These are phyloP conservation scores for Pichia sp. DNA, from an alignment of 1,139 yeast species.

Conservation along the genomic window DNA sequence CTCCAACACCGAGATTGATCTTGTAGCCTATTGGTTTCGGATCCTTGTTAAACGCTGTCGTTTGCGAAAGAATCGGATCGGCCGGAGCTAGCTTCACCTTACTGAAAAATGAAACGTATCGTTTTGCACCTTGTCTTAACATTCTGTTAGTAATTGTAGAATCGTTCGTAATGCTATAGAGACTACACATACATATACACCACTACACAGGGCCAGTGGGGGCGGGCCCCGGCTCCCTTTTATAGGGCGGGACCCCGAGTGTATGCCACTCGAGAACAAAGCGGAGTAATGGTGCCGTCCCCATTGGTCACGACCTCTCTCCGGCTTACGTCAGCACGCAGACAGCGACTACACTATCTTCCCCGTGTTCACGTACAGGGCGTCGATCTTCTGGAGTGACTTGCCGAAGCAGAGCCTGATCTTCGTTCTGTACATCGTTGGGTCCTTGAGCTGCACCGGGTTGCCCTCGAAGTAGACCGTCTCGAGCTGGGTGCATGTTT, in stretches of 20 bases:
- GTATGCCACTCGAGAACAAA: too few species aligned
- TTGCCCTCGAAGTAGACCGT: conserved; percentile 97
- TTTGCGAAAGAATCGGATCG: conserved; percentile 70
- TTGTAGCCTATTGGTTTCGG: conserved; percentile 48
- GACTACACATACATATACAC: too few species aligned
- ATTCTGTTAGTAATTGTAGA: too few species aligned
- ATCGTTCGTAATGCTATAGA: too few species aligned
- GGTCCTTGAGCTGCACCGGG: conserved; percentile 73
- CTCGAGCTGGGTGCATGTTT: conserved; percentile 62
- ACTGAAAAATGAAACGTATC: conserved; percentile 5
- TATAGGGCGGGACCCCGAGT: too few species aligned
- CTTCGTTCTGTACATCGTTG: conserved; percentile 84
- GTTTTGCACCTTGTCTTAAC: too few species aligned
- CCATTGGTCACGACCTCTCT: too few species aligned
- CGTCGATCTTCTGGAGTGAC: conserved; percentile 84
- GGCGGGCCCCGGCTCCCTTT: too few species aligned
- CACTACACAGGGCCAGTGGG: too few species aligned
- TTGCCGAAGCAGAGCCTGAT: conserved; percentile 70
- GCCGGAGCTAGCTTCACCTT: conserved; percentile 50
- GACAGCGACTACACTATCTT: not conserved
- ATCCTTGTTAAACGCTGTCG: conserved; percentile 58
- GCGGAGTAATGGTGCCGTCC: not conserved
- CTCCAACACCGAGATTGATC: conserved; percentile 91
- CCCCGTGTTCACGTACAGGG: conserved; percentile 50
- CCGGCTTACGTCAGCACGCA: too few species aligned